Evolutionary conservation across 2,329 filamentous ascomycete species (phyloP).

Genomic region (Penicillium hordei): DNA sequence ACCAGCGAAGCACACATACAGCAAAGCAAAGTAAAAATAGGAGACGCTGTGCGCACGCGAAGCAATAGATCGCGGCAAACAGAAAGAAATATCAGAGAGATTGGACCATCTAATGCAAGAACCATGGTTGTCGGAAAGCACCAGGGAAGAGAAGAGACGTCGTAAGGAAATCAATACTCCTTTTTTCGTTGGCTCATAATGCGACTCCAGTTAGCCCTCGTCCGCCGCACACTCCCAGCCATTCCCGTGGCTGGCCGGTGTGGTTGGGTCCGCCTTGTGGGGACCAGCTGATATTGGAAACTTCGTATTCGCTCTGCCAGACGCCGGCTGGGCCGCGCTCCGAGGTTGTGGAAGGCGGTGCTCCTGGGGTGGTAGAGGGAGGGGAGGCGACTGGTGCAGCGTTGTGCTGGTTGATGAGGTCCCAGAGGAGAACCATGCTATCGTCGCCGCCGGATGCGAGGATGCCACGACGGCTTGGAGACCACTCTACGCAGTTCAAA

Average conservation of each 20-base stretch:
- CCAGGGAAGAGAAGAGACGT: conserved; percentile 3
- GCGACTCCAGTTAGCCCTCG: conserved; percentile 48
- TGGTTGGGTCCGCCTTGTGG: conserved; percentile 41
- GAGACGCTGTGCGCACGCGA: not conserved
- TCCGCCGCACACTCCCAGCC: conserved; percentile 49
- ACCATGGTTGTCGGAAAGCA: conserved; percentile 2
- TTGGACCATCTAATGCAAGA: conserved; percentile 25
- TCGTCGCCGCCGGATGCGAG: conserved; percentile 92
- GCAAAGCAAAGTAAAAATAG: not conserved
- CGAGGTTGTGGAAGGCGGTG: conserved; percentile 32
- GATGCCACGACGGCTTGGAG: conserved; percentile 78
- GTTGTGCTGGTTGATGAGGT: conserved; percentile 71
- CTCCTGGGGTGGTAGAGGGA: conserved; percentile 26
- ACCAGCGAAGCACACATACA: not conserved
- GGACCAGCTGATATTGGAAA: conserved; percentile 51
- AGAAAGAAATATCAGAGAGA: conserved; percentile 3
- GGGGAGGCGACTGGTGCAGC: conserved; percentile 48
- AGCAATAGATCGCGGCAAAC: not conserved
- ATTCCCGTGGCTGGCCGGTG: conserved; percentile 38
- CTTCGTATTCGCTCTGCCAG: conserved; percentile 50
- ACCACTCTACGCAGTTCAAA: conserved; percentile 96
- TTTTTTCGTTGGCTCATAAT: conserved; percentile 29
- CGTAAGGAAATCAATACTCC: conserved; percentile 6
- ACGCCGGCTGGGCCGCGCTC: conserved; percentile 48
- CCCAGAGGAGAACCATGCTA: conserved; percentile 88